phyloP scores from a whole-genome alignment of 257 asterid genomes.

The Ajuga chamaepitys region DNA sequence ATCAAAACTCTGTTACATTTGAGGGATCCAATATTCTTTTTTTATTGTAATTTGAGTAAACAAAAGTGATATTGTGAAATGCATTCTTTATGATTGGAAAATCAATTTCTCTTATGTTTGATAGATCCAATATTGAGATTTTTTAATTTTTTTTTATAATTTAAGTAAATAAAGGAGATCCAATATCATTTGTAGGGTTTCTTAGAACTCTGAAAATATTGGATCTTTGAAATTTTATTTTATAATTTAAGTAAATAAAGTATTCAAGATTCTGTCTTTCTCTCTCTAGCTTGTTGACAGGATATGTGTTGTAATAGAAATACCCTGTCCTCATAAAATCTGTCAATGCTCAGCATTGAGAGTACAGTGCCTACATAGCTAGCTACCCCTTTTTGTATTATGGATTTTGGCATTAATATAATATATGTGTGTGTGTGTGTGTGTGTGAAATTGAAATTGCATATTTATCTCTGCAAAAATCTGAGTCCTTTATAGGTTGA shows the following conservation, averaged over 20 bases:
- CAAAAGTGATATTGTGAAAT: too few species aligned
- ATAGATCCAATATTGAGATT: neutral
- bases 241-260: too few species aligned
- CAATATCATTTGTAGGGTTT: neutral
- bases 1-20: neutral
- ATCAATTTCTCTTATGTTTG: too few species aligned
- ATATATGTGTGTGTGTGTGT: neutral
- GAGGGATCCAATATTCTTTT: too few species aligned
- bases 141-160: neutral
- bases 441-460: conserved; percentile 5
- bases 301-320: neutral
- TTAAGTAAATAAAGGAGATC: neutral
- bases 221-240: too few species aligned
- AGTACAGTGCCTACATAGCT: neutral
- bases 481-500: conserved; percentile 7
- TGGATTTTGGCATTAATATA: conserved; percentile 6
- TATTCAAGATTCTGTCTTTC: too few species aligned
- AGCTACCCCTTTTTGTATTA: neutral
- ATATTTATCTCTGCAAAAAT: conserved; percentile 12
- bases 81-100: too few species aligned
- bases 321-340: neutral
- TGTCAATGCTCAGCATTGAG: conserved; percentile 7
- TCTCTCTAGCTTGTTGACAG: too few species aligned
- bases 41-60: too few species aligned
- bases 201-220: neutral